These are phyloP conservation scores for Aspergillus biplanus DNA, from an alignment of 495 filamentous ascomycete genomes.

Conservation along the genomic window DNA sequence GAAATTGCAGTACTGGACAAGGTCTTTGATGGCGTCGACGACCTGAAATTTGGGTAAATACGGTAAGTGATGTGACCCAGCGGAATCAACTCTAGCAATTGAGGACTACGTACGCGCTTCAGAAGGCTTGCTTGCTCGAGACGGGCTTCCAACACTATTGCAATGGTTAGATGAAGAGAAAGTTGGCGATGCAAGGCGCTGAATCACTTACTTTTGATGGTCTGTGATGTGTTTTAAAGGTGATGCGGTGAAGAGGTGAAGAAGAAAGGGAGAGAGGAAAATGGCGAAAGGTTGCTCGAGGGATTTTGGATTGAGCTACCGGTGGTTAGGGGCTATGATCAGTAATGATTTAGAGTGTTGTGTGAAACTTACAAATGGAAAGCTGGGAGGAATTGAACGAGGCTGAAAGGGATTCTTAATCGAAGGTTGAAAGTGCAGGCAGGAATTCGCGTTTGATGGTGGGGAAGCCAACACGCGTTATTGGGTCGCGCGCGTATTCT, in stretches of 20 bases:
- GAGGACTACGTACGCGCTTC: constrained; percentile 74
- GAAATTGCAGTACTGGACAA: constrained; percentile 99
- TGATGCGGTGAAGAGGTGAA: constrained; percentile 13
- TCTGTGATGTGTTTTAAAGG: constrained; percentile 22
- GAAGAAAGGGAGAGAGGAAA: constrained; percentile 2
- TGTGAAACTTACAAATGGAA: constrained; percentile 12
- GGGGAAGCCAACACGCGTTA: constrained; percentile 36
- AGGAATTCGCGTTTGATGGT: constrained; percentile 42
- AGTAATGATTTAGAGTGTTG: constrained; percentile 3
- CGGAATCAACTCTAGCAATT: neutral
- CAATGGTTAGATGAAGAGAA: constrained; percentile 17
- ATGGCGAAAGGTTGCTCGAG: constrained; percentile 11
- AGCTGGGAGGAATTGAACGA: constrained; percentile 20
- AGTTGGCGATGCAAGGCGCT: neutral
- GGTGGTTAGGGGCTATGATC: constrained; percentile 9
- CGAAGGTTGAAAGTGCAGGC: constrained; percentile 27
- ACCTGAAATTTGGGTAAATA: constrained; percentile 58
- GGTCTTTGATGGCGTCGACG: constrained; percentile 98
- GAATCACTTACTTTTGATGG: constrained; percentile 42
- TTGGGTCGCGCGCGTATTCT: constrained; percentile 32
- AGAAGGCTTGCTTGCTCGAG: constrained; percentile 91
- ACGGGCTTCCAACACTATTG: constrained; percentile 91
- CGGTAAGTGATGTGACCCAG: neutral
- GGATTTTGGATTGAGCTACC: constrained; percentile 4
- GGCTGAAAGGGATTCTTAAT: constrained; percentile 18